A percentile compares a stretch with the other conserved stretches of the same genome.
phyloP scores from a whole-genome alignment of 2,329 filamentous ascomycete genomes.

The Samsoniella hepiali region DNA sequence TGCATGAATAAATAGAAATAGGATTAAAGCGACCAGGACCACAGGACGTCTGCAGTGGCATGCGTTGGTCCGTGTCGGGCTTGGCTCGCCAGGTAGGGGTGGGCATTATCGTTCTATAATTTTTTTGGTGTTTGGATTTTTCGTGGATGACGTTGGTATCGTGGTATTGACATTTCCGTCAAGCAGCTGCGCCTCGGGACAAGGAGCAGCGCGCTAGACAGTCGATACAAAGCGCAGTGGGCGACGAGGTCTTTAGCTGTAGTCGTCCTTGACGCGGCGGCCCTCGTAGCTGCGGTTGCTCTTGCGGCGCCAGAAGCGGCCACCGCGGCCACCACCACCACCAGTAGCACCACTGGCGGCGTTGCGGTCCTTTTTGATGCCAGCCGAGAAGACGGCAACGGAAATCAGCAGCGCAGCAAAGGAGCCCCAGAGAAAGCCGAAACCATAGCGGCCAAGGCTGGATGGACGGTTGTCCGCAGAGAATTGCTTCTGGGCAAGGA shows the following conservation, averaged over 20 bases:
- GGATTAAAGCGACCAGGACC: background rate
- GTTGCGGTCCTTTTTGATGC: constrained; percentile 46
- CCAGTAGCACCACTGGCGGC: constrained; percentile 20
- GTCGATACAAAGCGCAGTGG: constrained; percentile 10
- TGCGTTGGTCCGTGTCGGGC: background rate
- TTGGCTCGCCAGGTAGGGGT: constrained; percentile 2
- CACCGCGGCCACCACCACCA: constrained; percentile 30
- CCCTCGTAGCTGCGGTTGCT: constrained; percentile 42
- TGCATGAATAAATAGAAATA: constrained; percentile 17
- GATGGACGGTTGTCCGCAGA: constrained; percentile 52
- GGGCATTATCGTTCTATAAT: constrained; percentile 8
- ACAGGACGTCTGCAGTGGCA: background rate
- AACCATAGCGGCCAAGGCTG: constrained; percentile 62
- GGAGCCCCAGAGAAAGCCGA: constrained; percentile 75
- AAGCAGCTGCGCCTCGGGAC: background rate
- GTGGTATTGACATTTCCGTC: background rate
- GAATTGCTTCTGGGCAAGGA: constrained; percentile 68
- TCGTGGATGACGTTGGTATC: constrained; percentile 11
- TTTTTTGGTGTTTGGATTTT: background rate
- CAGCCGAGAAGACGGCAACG: constrained; percentile 64
- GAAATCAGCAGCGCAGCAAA: constrained; percentile 64
- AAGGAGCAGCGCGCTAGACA: background rate
- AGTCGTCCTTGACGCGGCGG: constrained; percentile 68
- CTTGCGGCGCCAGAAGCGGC: constrained; percentile 33
- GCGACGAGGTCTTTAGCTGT: constrained; percentile 42